Evolutionary conservation across 2,329 filamentous ascomycete genomes (phyloP).

Genomic region (Penicillium olsonii): DNA sequence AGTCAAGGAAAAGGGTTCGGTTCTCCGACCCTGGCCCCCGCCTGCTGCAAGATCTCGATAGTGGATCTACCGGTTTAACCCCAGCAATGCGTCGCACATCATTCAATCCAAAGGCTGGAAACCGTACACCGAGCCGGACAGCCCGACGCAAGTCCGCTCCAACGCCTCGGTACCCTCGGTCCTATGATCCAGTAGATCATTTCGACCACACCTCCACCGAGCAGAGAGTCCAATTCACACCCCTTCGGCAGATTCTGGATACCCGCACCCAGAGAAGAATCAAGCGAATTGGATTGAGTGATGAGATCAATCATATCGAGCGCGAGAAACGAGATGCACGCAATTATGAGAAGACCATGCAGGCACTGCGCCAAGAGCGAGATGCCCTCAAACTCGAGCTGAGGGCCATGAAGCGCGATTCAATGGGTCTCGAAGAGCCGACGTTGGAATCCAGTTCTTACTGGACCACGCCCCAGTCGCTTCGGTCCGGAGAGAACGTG

Average conservation of each 20-base stretch:
- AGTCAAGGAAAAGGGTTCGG: slow-evolving; percentile 44
- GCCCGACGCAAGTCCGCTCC: slow-evolving; percentile 40
- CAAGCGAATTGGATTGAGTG: slow-evolving; percentile 46
- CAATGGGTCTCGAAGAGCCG: slow-evolving; percentile 5
- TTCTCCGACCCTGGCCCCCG: slow-evolving; percentile 47
- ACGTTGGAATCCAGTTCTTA: slow-evolving; percentile 16
- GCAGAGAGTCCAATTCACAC: slow-evolving; percentile 46
- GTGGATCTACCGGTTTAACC: slow-evolving; percentile 46
- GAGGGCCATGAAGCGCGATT: slow-evolving; percentile 19
- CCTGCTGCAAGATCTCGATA: slow-evolving; percentile 17
- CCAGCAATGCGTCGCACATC: slow-evolving; percentile 45
- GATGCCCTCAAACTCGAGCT: slow-evolving; percentile 32
- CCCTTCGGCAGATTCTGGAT: slow-evolving; percentile 47
- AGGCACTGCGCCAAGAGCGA: slow-evolving; percentile 28
- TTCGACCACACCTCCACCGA: slow-evolving; percentile 22
- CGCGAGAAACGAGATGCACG: slow-evolving; percentile 38
- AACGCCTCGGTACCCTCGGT: slow-evolving; percentile 21
- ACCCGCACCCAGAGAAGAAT: slow-evolving; percentile 46
- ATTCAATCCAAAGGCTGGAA: slow-evolving; percentile 28
- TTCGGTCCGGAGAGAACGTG: slow-evolving; percentile 20
- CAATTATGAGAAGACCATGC: slow-evolving; percentile 28
- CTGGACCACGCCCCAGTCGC: slow-evolving; percentile 22
- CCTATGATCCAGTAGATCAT: slow-evolving; percentile 24
- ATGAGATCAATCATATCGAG: slow-evolving; percentile 48
- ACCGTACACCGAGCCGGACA: slow-evolving; percentile 31